These are phyloP conservation scores for Moesziomyces sp. DNA, from an alignment of 1,284 basidiomycete species.

Conservation along the genomic window DNA sequence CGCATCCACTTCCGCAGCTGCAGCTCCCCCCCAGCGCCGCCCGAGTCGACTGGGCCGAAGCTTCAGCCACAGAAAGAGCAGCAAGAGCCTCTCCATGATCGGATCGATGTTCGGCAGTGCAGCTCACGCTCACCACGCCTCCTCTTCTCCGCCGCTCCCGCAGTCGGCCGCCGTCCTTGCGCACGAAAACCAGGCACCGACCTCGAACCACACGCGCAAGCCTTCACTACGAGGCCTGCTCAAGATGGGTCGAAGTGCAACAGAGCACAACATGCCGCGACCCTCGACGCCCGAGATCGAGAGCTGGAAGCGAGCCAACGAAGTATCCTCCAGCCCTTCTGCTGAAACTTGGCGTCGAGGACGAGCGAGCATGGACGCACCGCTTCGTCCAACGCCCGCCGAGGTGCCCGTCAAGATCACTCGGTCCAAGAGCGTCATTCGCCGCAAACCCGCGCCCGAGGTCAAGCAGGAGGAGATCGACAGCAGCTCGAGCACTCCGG, in stretches of 20 bases:
- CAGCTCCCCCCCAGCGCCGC: constrained; percentile 10
- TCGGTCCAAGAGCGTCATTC: constrained; percentile 24
- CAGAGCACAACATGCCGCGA: constrained; percentile 8
- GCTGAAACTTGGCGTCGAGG: not conserved
- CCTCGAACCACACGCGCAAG: constrained; percentile 13
- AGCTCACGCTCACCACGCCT: not conserved
- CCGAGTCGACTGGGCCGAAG: constrained; percentile 14
- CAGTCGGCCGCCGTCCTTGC: constrained; percentile 8
- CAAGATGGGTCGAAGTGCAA: constrained; percentile 7
- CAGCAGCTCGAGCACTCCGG: constrained; percentile 34
- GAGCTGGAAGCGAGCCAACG: constrained; percentile 33
- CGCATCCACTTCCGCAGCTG: not conserved
- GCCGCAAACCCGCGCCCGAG: constrained; percentile 38
- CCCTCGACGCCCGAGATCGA: constrained; percentile 51
- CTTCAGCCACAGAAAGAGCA: constrained; percentile 34
- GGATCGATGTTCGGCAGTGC: constrained; percentile 19
- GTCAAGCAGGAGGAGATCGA: constrained; percentile 43
- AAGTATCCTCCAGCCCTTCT: not conserved
- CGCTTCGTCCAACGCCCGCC: constrained; percentile 8
- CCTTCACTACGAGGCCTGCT: constrained; percentile 27
- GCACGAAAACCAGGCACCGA: not conserved
- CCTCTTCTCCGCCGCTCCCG: constrained; percentile 20
- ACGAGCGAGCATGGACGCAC: constrained; percentile 22
- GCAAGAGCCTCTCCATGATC: constrained; percentile 41
- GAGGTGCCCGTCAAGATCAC: constrained; percentile 31